Evolutionary conservation across 2,329 filamentous ascomycete species (phyloP).

Genomic region (Pestalotiopsis sp.): DNA sequence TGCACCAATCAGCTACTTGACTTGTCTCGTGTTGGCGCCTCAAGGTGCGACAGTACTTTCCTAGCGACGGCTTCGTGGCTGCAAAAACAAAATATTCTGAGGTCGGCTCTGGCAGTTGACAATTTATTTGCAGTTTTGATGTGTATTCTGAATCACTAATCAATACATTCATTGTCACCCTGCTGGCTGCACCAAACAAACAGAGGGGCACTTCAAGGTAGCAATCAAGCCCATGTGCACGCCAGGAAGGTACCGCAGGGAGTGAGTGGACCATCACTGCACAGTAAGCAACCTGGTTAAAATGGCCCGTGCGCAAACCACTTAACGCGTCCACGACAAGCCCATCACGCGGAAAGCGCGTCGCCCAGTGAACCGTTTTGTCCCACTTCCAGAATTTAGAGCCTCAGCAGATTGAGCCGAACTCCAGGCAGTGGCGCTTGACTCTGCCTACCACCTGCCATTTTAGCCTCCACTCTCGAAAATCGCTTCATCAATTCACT

Average conservation of each 20-base stretch:
- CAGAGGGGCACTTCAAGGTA: neutral
- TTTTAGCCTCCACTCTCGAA: neutral
- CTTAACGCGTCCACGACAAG: constrained; percentile 15
- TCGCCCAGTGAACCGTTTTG: constrained; percentile 6
- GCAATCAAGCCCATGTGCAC: too few species aligned
- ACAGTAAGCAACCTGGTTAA: neutral
- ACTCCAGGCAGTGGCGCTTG: neutral
- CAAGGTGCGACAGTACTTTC: neutral
- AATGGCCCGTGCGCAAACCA: constrained; percentile 9
- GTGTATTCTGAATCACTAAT: neutral
- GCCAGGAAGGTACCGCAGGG: neutral
- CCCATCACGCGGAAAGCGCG: neutral
- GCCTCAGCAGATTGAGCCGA: neutral
- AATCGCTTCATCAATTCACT: neutral
- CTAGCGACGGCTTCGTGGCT: neutral
- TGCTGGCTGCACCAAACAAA: neutral
- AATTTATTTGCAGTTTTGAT: neutral
- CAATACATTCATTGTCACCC: neutral
- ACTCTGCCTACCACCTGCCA: neutral
- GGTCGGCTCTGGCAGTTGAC: neutral
- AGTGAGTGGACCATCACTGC: neutral
- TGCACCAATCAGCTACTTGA: neutral
- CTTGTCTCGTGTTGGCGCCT: neutral
- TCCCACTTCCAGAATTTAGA: constrained; percentile 4
- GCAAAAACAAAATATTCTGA: neutral